Evolutionary conservation across 75 land plant species (phyloP), one percentile per base, ranked within the genome.

Genomic region (Cunninghamia lanceolata): DNA sequence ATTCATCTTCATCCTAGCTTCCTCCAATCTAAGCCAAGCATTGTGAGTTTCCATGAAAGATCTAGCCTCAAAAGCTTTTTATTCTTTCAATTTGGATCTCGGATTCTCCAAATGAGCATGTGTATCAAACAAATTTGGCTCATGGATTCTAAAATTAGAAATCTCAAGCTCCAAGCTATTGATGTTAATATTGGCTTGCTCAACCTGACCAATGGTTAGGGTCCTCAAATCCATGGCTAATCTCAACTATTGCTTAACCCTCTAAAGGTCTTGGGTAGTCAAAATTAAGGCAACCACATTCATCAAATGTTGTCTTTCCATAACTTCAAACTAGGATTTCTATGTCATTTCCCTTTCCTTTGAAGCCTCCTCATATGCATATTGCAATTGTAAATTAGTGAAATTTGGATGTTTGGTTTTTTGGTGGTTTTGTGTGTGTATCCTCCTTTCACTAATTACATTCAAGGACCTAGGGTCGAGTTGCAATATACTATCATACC

Each of bases 331-430:
- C 52, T 94, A 90, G 43, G 93, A 90, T 43, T 93, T 84, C 94
- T 93, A 93, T 85, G 86, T 90, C 32, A 39, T 66, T 45, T 93
- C 93, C 5, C 92, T 88, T 17, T 94, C 96, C 53, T 94, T 92
- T 8, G 92, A 87, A 9, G 91, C 84, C 47, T 92, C 95, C 45
- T 94, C 91, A 19, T 89, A 91, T 1, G 93, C 86, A 45, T 92
- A 85, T 5, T 87, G 84, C 39, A 92, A n/a, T n/a, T n/a, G n/a
- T n/a, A n/a, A n/a, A n/a, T n/a, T n/a, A n/a, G n/a, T n/a, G n/a
- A n/a, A n/a, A n/a, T n/a, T n/a, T n/a, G n/a, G n/a, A n/a, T n/a
- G n/a, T n/a, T n/a, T n/a, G n/a, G n/a, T n/a, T n/a, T n/a, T n/a
- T n/a, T n/a, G n/a, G n/a, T n/a, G n/a, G n/a, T n/a, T n/a, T n/a